These are phyloP conservation scores for Akanthomyces muscarius DNA, from an alignment of 2,329 filamentous ascomycete genomes.

Conservation along the genomic window DNA sequence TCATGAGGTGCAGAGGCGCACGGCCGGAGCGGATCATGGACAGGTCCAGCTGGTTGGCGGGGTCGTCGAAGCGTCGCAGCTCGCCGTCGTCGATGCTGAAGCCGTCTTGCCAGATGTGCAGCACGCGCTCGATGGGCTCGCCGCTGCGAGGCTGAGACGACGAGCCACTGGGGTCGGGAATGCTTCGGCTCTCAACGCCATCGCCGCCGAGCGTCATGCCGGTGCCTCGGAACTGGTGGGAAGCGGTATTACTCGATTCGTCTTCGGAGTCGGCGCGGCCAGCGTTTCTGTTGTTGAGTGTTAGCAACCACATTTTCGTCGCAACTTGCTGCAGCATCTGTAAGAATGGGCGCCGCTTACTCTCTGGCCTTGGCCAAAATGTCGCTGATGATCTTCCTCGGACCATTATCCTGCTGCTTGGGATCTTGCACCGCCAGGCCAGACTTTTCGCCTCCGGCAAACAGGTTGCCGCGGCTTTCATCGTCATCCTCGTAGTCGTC, in stretches of 20 bases:
- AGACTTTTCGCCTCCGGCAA: conserved; percentile 83
- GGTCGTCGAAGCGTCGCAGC: conserved; percentile 74
- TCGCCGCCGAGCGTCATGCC: conserved; percentile 78
- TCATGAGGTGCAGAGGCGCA: conserved; percentile 73
- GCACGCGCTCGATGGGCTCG: conserved; percentile 59
- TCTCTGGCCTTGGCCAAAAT: conserved; percentile 61
- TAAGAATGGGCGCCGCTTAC: conserved; percentile 36
- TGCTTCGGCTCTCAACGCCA: conserved; percentile 62
- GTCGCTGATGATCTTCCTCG: conserved; percentile 56
- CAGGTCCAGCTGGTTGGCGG: conserved; percentile 66
- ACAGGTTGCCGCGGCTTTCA: conserved; percentile 63
- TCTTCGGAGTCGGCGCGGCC: conserved; percentile 48
- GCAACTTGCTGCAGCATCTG: too few species aligned
- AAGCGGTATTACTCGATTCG: conserved; percentile 48
- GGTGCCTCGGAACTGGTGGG: conserved; percentile 60
- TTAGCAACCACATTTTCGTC: not conserved
- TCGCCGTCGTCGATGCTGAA: conserved; percentile 82
- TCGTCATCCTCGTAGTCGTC: conserved; percentile 51
- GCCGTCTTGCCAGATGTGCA: conserved; percentile 80
- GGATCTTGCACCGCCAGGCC: conserved; percentile 65
- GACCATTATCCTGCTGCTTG: conserved; percentile 42
- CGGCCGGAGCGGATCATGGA: conserved; percentile 73
- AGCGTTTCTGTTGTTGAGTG: conserved; percentile 47
- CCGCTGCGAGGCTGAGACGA: conserved; percentile 27
- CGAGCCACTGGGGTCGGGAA: conserved; percentile 55